Conservation (phyloP, 1,139 yeast genomes). For the Yamadazyma mexicana region DNA sequence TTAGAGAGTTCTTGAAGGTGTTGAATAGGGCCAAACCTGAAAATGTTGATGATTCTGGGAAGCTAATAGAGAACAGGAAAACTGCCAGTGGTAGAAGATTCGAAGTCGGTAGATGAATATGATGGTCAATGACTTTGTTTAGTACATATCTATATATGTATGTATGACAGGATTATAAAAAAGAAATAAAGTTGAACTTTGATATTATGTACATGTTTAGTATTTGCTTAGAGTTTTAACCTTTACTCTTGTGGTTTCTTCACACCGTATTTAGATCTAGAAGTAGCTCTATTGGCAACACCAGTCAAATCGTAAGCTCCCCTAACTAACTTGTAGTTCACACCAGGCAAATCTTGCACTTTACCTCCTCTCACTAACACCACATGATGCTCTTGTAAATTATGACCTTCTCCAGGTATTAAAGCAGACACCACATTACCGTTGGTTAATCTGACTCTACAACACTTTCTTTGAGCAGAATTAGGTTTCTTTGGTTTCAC, state of each 20-base stretch:
- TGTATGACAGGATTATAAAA: neutral
- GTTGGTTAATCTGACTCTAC: slow-evolving; percentile 89
- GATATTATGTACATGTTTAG: slow-evolving; percentile 3
- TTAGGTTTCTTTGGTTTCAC: slow-evolving; percentile 97
- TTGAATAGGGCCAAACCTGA: slow-evolving; percentile 97
- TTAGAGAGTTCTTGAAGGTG: slow-evolving; percentile 88
- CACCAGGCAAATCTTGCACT: slow-evolving; percentile 98
- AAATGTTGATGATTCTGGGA: slow-evolving; percentile 68
- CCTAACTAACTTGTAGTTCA: slow-evolving; percentile 88
- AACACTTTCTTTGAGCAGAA: slow-evolving; percentile 96
- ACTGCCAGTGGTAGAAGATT: slow-evolving; percentile 85
- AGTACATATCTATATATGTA: neutral
- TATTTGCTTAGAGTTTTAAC: too few species aligned
- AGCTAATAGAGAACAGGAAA: slow-evolving; percentile 62
- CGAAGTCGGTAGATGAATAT: slow-evolving; percentile 26
- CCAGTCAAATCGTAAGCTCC: slow-evolving; percentile 95
- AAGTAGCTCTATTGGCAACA: slow-evolving; percentile 87
- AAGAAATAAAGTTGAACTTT: neutral
- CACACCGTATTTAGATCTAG: slow-evolving; percentile 92
- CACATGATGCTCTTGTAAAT: slow-evolving; percentile 96
- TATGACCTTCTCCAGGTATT: slow-evolving; percentile 98
- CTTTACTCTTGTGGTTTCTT: slow-evolving; percentile 62
- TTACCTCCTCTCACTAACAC: slow-evolving; percentile 96
- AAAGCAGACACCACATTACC: slow-evolving; percentile 90
- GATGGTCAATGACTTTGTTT: too few species aligned